Base-by-base conservation (phyloP, 495 filamentous ascomycete genomes). In the Chaetomium tenue region DNA sequence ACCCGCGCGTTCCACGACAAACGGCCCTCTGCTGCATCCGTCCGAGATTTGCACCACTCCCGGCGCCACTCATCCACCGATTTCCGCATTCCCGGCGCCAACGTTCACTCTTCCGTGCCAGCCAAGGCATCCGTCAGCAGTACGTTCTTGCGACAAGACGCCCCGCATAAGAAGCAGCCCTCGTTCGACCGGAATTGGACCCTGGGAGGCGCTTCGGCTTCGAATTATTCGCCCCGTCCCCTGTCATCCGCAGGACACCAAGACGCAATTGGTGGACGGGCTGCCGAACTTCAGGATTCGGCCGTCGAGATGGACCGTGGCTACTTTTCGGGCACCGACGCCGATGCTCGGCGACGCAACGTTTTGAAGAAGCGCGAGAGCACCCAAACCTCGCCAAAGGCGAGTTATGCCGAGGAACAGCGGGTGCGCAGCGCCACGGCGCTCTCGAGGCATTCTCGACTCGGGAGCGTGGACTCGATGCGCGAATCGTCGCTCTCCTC, bases 121-220 rank as follows among this genome's bases (percentile, higher is more conserved):
- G 75, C 74, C 23, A 81, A 78, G 60, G 63, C 74, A 15, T 23
- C 64, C 16, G 28, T 66, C 53, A 70, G 74, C 60, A 69, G 72
- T 37, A 73, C 75, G 22, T 79, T 77, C 65, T 72, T 72, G 8
- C 73, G 73, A 20, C 55, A 72, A 57, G 72, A 74, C 16, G 63
- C 66, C 39, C 69, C 77, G 0, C 91, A 96, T 69, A 88, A 87
- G 71, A 94, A 93, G 72, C 87, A 91, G 65, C 86, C 89, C 1
- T 98, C 94, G 1, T 91, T 98, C 69, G 95, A 98, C 74, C 82
- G 87, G 25, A 88, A 88, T 61, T 99, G 95, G 94, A 92, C 90
- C 23, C 87, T 93, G 75, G 87, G 88, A 25, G 75, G 76, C 65
- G 81, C 79, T 28, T 68, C 76, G 25, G 81, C 79, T 28, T 68